Percentiles rank a stretch among this genome's conserved stretches.
Evolutionary conservation across 176 grass and related monocot genomes (phyloP).

Genomic region (Aegilops tauschii): DNA sequence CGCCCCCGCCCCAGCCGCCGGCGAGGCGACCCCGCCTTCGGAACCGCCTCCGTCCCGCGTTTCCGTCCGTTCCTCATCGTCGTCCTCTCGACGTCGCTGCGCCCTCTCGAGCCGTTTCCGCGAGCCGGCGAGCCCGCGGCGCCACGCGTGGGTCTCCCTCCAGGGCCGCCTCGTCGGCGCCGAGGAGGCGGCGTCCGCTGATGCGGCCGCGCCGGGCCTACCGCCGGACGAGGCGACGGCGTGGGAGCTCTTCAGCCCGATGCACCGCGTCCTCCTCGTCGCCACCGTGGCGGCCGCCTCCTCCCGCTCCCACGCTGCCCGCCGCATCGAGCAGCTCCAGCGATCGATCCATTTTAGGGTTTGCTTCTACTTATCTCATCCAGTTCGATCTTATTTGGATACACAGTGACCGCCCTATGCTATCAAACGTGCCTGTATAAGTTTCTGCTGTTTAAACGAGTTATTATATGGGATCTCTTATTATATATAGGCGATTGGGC

Average conservation of each 20-base stretch:
- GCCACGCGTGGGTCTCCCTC: constrained; percentile 58
- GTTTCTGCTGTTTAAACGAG: neutral
- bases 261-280: constrained; percentile 77
- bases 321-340: constrained; percentile 64
- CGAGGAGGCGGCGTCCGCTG: constrained; percentile 50
- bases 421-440: neutral
- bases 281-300: constrained; percentile 72
- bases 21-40: constrained; percentile 30
- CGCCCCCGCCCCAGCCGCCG: constrained; percentile 19
- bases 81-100: constrained; percentile 25
- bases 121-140: constrained; percentile 43
- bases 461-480: neutral
- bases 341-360: constrained; percentile 69
- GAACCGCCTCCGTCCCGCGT: constrained; percentile 26
- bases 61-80: neutral
- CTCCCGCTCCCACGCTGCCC: constrained; percentile 51
- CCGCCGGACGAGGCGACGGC: constrained; percentile 29
- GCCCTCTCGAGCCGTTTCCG: constrained; percentile 53
- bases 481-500: neutral
- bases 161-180: constrained; percentile 69
- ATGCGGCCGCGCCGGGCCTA: constrained; percentile 34
- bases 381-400: neutral
- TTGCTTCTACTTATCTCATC: neutral
- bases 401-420: neutral
- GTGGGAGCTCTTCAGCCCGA: constrained; percentile 86